phyloP scores from a whole-genome alignment of 2,329 filamentous ascomycete genomes.

The Zymoseptoria tritici region DNA sequence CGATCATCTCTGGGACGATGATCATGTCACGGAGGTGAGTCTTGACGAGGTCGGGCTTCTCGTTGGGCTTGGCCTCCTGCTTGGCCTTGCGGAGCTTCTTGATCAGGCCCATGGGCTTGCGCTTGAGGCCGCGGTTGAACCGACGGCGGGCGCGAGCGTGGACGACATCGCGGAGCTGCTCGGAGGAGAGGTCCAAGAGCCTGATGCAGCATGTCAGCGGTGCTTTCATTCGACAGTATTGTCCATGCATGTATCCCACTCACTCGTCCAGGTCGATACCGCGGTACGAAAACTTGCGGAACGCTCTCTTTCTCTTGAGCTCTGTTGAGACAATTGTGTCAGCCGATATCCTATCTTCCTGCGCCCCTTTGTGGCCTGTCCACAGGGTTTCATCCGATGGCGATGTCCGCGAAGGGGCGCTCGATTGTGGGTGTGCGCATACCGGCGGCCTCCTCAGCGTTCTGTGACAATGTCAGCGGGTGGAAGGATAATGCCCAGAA shows the following conservation, averaged over 20 bases:
- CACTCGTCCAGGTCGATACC: conserved; percentile 99
- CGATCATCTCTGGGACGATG: conserved; percentile 99
- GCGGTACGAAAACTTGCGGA: conserved; percentile 99
- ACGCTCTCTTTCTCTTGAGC: conserved; percentile 99
- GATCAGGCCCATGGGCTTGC: conserved; percentile 99
- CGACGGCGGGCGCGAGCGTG: conserved; percentile 96
- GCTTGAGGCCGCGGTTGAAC: conserved; percentile 99
- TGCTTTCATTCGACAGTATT: not conserved
- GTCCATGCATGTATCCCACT: conserved; percentile 35
- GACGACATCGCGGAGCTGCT: conserved; percentile 98
- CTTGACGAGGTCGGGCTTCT: conserved; percentile 99
- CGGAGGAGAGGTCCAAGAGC: conserved; percentile 96
- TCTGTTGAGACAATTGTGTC: conserved; percentile 46
- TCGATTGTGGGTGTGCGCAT: conserved; percentile 32
- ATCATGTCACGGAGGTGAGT: conserved; percentile 99
- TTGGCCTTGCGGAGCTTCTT: conserved; percentile 99
- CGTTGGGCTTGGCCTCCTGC: conserved; percentile 97
- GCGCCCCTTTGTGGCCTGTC: conserved; percentile 35
- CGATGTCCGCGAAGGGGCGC: conserved; percentile 21
- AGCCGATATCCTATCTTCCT: conserved; percentile 33
- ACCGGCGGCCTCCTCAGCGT: conserved; percentile 91
- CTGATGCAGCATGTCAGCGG: conserved; percentile 41
- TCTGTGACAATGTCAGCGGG: conserved; percentile 53
- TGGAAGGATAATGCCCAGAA: too few species aligned
- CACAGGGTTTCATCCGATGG: conserved; percentile 34